Conservation (phyloP, 495 filamentous ascomycete species). For the Jackrogersella minutella region DNA sequence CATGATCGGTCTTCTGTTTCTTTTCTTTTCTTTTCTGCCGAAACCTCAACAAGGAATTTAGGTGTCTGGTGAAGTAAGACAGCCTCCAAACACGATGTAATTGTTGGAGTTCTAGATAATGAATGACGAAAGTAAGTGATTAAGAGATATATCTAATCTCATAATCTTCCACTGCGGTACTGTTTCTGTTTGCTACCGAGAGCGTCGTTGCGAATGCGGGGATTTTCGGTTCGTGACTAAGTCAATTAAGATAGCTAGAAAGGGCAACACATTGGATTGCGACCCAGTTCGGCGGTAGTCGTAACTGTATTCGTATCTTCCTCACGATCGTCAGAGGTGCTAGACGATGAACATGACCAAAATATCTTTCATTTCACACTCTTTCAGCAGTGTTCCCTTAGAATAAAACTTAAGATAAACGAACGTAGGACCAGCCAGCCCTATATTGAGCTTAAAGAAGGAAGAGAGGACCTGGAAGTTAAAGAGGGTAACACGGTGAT, state of each 20-base stretch:
- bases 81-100: too few species aligned
- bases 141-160: neutral
- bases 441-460: slow-evolving; percentile 11
- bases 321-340: slow-evolving; percentile 8
- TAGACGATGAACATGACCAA: slow-evolving; percentile 3
- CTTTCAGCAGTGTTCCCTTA: neutral
- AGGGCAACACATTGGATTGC: slow-evolving; percentile 19
- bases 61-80: neutral
- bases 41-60: slow-evolving; percentile 3
- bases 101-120: too few species aligned
- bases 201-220: slow-evolving; percentile 28
- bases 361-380: slow-evolving; percentile 13
- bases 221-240: slow-evolving; percentile 15
- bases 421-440: slow-evolving; percentile 26
- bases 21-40: neutral
- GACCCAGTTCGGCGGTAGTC: slow-evolving; percentile 10
- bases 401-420: slow-evolving; percentile 19
- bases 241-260: slow-evolving; percentile 28
- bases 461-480: slow-evolving; percentile 8
- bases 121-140: slow-evolving; percentile 18
- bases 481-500: slow-evolving; percentile 7
- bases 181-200: slow-evolving; percentile 18
- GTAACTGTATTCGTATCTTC: too few species aligned
- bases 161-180: neutral
- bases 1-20: slow-evolving; percentile 17